A percentile compares a stretch with the other conserved stretches of the same genome.
These are phyloP conservation scores for Paxillus rubicundulus DNA, from an alignment of 768 basidiomycete species.

Conservation along the genomic window DNA sequence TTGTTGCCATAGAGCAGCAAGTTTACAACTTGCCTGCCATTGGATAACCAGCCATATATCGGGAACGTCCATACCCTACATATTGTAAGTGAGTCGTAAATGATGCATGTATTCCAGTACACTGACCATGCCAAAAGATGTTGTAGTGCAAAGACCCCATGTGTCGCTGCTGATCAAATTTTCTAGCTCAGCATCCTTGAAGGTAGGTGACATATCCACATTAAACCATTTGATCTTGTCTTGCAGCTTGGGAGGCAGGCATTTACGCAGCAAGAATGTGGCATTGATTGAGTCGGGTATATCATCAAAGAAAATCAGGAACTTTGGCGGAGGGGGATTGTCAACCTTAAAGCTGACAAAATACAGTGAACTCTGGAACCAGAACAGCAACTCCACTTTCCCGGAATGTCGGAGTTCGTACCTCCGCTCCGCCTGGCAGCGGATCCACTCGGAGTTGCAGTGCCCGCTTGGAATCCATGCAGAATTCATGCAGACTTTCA, in stretches of 20 bases:
- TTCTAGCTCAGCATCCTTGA: constrained; percentile 12
- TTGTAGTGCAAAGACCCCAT: constrained; percentile 30
- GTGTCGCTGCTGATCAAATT: constrained; percentile 13
- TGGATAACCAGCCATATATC: constrained; percentile 37
- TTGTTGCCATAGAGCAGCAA: constrained; percentile 32
- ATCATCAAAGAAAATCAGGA: constrained; percentile 29
- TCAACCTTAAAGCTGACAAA: constrained; percentile 1
- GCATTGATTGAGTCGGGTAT: constrained; percentile 19
- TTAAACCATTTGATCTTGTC: constrained; percentile 25
- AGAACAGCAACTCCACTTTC: no score
- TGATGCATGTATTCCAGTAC: not conserved
- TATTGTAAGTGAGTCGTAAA: no score
- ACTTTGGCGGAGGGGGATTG: constrained; percentile 11
- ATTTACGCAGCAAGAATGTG: constrained; percentile 5
- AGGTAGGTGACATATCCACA: constrained; percentile 17
- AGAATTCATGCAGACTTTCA: no score
- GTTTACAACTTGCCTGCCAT: constrained; percentile 23
- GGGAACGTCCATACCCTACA: constrained; percentile 36
- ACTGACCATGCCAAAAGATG: constrained; percentile 37
- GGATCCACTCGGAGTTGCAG: no score
- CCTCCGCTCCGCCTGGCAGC: no score
- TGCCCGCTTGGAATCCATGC: no score
- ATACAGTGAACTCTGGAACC: no score
- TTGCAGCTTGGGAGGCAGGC: constrained; percentile 7
- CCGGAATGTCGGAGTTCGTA: no score